A percentile compares a stretch with the other conserved stretches of the same genome.
Conservation (phyloP, 2,329 filamentous ascomycete species). For the Aspergillus flavus region DNA sequence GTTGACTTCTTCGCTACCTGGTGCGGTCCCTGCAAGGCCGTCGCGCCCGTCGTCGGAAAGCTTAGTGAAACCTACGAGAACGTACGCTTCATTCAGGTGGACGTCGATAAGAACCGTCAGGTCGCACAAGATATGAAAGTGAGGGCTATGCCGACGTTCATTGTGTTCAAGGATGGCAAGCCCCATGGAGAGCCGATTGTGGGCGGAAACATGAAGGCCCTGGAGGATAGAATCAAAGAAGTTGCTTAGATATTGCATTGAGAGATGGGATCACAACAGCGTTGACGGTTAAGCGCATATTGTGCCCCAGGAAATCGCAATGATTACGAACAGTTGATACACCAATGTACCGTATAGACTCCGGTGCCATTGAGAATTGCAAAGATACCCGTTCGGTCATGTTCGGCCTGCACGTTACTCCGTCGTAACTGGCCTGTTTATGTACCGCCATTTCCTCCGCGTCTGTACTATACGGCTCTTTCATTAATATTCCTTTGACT, state of each 20-base stretch:
- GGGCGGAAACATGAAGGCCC: conserved; percentile 30
- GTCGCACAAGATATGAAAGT: conserved; percentile 55
- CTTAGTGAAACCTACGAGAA: conserved; percentile 54
- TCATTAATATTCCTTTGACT: no score
- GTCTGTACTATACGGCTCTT: no score
- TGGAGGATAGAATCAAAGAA: conserved; percentile 31
- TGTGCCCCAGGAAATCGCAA: neutral
- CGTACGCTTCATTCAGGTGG: conserved; percentile 57
- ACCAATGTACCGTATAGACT: neutral
- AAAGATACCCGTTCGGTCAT: neutral
- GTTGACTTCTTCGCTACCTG: conserved; percentile 59
- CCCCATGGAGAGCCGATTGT: conserved; percentile 31
- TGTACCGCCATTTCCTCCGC: no score
- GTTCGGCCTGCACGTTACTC: neutral
- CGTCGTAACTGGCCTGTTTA: no score
- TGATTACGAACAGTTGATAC: neutral
- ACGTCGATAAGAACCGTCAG: conserved; percentile 56
- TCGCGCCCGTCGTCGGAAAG: conserved; percentile 55
- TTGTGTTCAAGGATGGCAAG: conserved; percentile 44
- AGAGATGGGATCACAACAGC: neutral
- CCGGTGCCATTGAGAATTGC: neutral
- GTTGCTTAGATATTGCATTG: conserved; percentile 10
- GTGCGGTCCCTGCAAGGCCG: conserved; percentile 61
- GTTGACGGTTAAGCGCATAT: neutral
- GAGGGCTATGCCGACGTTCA: conserved; percentile 49